Conservation (phyloP, 441 rosid genomes). For the Manihot esculenta region DNA sequence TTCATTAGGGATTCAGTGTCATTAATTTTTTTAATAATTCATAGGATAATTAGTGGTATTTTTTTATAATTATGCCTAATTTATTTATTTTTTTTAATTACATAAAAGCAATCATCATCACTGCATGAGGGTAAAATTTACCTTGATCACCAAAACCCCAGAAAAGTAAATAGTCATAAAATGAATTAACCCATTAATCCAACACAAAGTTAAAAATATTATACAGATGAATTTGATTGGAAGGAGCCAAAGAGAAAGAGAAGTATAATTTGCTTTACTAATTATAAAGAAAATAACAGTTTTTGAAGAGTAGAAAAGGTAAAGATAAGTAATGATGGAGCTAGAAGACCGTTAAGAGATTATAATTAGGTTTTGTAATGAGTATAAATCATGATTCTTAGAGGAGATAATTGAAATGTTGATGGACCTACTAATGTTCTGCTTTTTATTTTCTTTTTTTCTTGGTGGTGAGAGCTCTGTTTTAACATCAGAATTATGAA, state of each 20-base stretch:
- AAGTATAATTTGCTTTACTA: too few relatives aligned
- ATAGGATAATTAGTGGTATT: too few relatives aligned
- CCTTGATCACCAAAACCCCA: conserved; percentile 1
- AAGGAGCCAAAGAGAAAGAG: too few relatives aligned
- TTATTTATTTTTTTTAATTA: not conserved
- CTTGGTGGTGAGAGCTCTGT: conserved; percentile 23
- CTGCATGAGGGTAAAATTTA: not conserved
- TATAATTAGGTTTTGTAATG: conserved; percentile 26
- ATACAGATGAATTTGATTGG: too few relatives aligned
- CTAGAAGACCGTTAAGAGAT: conserved; percentile 22
- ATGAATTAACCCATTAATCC: conserved; percentile 1
- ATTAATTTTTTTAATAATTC: too few relatives aligned
- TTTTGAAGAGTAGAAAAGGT: conserved; percentile 13
- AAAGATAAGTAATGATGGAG: conserved; percentile 22
- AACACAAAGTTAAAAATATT: too few relatives aligned
- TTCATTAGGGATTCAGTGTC: too few relatives aligned
- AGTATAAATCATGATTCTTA: conserved; percentile 29
- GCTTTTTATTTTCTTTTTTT: not conserved
- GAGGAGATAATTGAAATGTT: conserved; percentile 20
- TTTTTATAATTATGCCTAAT: too few relatives aligned
- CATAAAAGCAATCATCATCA: not conserved
- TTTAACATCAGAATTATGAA: conserved; percentile 17
- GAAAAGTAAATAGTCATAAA: not conserved
- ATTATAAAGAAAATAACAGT: too few relatives aligned
- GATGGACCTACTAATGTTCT: conserved; percentile 16